Evolutionary conservation across 2,329 filamentous ascomycete species (phyloP).

Genomic region (Moelleriella libera): DNA sequence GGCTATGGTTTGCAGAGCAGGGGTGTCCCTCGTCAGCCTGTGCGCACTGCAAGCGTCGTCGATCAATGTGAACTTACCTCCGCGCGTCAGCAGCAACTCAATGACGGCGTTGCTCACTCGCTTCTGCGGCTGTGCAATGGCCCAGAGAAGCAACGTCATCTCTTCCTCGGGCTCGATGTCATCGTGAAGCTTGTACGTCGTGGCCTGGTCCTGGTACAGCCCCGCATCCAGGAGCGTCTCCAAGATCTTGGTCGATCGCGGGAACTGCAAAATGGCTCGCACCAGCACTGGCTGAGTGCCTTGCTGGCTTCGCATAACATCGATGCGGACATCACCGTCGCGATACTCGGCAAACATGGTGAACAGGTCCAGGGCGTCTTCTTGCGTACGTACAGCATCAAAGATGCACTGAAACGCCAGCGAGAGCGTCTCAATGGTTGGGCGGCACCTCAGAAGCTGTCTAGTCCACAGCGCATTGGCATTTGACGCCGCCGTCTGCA

Average conservation of each 20-base stretch:
- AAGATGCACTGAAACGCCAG: conserved; percentile 43
- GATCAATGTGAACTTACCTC: conserved; percentile 13
- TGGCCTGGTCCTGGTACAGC: conserved; percentile 43
- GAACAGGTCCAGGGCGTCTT: conserved; percentile 34
- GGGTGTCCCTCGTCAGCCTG: conserved; percentile 4
- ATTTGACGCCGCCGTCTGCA: conserved; percentile 38
- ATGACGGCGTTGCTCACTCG: conserved; percentile 44
- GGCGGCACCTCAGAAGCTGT: conserved; percentile 33
- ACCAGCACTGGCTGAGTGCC: conserved; percentile 33
- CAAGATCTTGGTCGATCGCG: conserved; percentile 37
- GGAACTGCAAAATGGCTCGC: conserved; percentile 38
- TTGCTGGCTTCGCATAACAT: conserved; percentile 30
- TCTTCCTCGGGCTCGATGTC: conserved; percentile 36
- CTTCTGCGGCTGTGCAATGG: conserved; percentile 48
- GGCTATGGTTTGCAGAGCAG: conserved; percentile 17
- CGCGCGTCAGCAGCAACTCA: conserved; percentile 36
- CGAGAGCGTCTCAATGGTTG: conserved; percentile 33
- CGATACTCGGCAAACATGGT: conserved; percentile 35
- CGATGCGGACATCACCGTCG: conserved; percentile 31
- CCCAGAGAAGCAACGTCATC: conserved; percentile 45
- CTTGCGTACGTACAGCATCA: conserved; percentile 32
- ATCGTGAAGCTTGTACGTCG: conserved; percentile 25
- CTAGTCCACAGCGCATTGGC: conserved; percentile 34
- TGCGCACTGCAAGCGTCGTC: background rate
- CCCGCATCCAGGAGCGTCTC: conserved; percentile 40